Evolutionary conservation across 805 yeast genomes (phyloP), one percentile per base, ranked within the genome.

Genomic region (Ogataea trehaloabstinens): DNA sequence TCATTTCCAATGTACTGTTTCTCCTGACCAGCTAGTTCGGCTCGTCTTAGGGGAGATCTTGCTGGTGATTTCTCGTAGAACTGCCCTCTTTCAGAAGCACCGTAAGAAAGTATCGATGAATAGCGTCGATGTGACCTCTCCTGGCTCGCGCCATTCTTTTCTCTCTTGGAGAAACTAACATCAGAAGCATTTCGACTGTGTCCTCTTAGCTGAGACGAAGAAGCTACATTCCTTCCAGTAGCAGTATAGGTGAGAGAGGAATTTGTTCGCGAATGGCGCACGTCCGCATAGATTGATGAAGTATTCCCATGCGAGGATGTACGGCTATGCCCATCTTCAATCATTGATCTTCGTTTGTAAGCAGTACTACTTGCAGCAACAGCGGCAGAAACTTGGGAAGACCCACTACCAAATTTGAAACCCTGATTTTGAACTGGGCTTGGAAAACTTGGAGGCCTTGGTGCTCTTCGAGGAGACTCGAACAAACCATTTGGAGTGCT

Each of bases 381-480:
- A 20, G 20, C 37, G n/a, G 35, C 19, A 30, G 40, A 15, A 13
- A 18, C 19, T 11, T 28, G 38, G 5, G 52, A 38, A 5, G 53
- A 38, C 15, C 50, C 50, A 12, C 38, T 22, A 6, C 62, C 62
- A 47, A 60, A 54, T 24, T 46, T 54, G 40, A 46, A 52, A 4
- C 25, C 42, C 32, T 45, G 46, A 18, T 45, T 52, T 2, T 49
- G 35, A 21, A 55, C 45, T 2, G 61, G 63, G 28, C 56, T 52
- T 21, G 55, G 51, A 35, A 49, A 53, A 34, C 34, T 40, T 3
- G 89, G 89, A 1, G 88, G 88, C 37, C 72, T 73, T 1, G 90
- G 90, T 0, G 88, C 85, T 51, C 68, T 79, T 60, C 88, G 70
- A n/a, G 88, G 87, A 0, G 88, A 81, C 15, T 70, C 60, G 53